Evolutionary conservation across 2,329 filamentous ascomycete species (phyloP).

Genomic region (Nannizziopsis barbatae): DNA sequence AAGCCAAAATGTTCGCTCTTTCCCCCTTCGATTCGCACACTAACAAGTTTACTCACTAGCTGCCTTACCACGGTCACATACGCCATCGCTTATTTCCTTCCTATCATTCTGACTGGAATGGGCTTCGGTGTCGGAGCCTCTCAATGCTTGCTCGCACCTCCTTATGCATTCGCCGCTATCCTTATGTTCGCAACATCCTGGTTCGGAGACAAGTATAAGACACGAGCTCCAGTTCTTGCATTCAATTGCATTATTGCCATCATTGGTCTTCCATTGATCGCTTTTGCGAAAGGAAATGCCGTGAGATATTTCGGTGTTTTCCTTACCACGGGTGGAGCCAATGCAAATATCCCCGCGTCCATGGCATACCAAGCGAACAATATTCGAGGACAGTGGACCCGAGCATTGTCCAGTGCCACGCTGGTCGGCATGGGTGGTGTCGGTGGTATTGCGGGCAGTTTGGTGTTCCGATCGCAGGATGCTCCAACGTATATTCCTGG

Average conservation of each 20-base stretch:
- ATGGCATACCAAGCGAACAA: conserved; percentile 82
- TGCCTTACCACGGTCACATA: conserved; percentile 64
- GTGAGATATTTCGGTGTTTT: conserved; percentile 66
- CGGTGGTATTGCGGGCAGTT: conserved; percentile 63
- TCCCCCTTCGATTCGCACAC: neutral
- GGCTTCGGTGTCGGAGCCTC: conserved; percentile 52
- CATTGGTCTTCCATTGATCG: conserved; percentile 61
- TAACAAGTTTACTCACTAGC: conserved; percentile 32
- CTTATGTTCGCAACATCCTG: conserved; percentile 51
- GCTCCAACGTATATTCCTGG: conserved; percentile 28
- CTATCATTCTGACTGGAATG: conserved; percentile 59
- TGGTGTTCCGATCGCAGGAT: conserved; percentile 52
- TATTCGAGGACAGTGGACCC: conserved; percentile 79
- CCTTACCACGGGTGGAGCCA: conserved; percentile 62
- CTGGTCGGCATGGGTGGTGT: conserved; percentile 67
- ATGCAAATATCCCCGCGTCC: conserved; percentile 62
- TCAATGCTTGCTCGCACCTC: conserved; percentile 62
- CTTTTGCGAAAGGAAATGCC: conserved; percentile 46
- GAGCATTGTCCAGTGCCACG: conserved; percentile 64
- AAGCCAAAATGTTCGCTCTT: too few relatives aligned
- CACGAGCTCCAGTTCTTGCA: conserved; percentile 55
- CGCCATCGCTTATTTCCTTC: conserved; percentile 66
- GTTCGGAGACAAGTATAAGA: conserved; percentile 54
- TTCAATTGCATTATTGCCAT: conserved; percentile 56
- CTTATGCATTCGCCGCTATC: conserved; percentile 54